phyloP scores from a whole-genome alignment of 1,284 basidiomycete species.

The Fomitopsis pinicola region DNA sequence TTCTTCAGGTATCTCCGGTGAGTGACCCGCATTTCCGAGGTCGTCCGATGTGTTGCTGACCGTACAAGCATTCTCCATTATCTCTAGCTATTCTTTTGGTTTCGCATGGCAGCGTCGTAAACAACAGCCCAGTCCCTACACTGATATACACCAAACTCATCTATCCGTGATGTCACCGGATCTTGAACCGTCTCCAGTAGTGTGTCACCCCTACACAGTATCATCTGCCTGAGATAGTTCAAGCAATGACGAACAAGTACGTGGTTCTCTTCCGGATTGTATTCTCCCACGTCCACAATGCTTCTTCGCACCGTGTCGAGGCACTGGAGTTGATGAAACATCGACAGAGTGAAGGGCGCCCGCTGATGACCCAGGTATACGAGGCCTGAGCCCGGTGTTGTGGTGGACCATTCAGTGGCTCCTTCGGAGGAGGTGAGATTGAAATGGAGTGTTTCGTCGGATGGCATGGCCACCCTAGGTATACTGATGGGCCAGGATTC shows the following conservation, averaged over 20 bases:
- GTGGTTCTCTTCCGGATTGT: not conserved
- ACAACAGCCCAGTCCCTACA: not conserved
- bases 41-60: too few relatives aligned
- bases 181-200: not conserved
- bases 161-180: not conserved
- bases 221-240: not conserved
- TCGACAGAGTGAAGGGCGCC: not conserved
- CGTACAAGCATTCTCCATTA: too few relatives aligned
- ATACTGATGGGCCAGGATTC: too few relatives aligned
- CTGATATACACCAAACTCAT: not conserved
- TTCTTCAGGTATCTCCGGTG: too few relatives aligned
- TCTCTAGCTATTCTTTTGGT: not conserved
- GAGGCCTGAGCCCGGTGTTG: not conserved
- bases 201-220: not conserved
- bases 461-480: too few relatives aligned
- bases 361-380: not conserved
- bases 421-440: too few relatives aligned
- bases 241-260: not conserved
- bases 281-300: not conserved
- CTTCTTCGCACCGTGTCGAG: not conserved
- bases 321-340: not conserved
- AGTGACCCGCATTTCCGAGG: too few relatives aligned
- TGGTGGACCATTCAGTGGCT: not conserved
- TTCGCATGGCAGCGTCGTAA: not conserved
- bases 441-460: too few relatives aligned